Evolutionary conservation across 2,329 filamentous ascomycete genomes (phyloP).

Genomic region (Ophiocordyceps camponoti-leonardi): DNA sequence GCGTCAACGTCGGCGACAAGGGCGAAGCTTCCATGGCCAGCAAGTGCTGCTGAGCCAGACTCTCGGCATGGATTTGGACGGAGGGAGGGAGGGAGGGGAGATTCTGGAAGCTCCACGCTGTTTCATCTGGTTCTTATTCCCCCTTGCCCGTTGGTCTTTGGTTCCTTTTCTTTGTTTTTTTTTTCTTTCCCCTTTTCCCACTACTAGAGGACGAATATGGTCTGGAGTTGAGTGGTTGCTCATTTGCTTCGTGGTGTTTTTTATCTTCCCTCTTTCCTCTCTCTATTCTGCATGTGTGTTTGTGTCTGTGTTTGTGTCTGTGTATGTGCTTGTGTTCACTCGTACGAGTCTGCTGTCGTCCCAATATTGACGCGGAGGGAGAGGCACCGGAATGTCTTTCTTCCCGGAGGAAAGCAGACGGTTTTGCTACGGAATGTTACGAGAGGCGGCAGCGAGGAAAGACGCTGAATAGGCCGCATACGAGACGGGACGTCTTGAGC

Average conservation of each 20-base stretch:
- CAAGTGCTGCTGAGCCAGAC: slow-evolving; percentile 61
- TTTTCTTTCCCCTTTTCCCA: slow-evolving; percentile 4
- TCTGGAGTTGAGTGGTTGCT: slow-evolving; percentile 28
- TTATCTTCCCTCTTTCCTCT: not conserved
- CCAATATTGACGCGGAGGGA: not conserved
- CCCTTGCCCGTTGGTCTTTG: slow-evolving; percentile 6
- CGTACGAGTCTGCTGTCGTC: not conserved
- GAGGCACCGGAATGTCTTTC: not conserved
- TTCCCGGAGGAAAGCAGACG: not conserved
- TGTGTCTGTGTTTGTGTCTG: no score
- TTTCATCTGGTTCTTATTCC: not conserved
- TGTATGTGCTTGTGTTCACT: no score
- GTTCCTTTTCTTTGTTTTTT: slow-evolving; percentile 2
- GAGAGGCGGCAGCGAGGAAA: not conserved
- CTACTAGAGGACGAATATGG: slow-evolving; percentile 23
- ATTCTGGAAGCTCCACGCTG: not conserved
- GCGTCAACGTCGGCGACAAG: slow-evolving; percentile 53
- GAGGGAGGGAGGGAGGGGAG: not conserved
- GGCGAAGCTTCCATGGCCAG: slow-evolving; percentile 36
- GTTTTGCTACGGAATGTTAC: slow-evolving; percentile 1
- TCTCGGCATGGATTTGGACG: not conserved
- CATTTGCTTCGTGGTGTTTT: slow-evolving; percentile 10
- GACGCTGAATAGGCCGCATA: not conserved
- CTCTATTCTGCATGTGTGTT: not conserved
- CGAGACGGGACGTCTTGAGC: not conserved